Evolutionary conservation across 371 early-diverging fungal species (phyloP).

Genomic region (Sanchytrium tribonematis): DNA sequence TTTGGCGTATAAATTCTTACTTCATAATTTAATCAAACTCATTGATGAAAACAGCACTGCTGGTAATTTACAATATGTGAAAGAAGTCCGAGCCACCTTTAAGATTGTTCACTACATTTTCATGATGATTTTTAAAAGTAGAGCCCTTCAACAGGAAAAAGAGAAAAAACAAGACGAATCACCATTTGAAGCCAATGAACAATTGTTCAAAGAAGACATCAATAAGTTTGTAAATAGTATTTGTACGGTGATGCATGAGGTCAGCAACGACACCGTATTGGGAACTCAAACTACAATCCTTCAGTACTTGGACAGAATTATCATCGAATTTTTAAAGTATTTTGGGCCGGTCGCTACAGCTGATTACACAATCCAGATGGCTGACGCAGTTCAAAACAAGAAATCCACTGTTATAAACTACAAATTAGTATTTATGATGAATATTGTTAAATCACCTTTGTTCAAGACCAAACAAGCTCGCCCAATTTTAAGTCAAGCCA

Average conservation of each 20-base stretch:
- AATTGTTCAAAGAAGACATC: background rate
- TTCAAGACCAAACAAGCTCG: background rate
- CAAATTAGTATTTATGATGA: constrained; percentile 1
- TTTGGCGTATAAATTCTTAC: background rate
- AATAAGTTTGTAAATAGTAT: background rate
- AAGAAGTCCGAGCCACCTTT: background rate
- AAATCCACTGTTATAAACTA: background rate
- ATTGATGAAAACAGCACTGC: background rate
- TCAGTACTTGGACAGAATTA: background rate
- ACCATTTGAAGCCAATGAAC: background rate
- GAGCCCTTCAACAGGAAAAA: background rate
- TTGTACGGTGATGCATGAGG: background rate
- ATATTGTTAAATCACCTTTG: background rate
- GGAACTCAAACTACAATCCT: background rate
- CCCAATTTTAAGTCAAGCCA: background rate
- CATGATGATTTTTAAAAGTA: background rate
- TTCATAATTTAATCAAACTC: background rate
- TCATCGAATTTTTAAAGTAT: background rate
- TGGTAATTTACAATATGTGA: background rate
- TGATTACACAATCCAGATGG: background rate
- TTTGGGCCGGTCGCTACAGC: background rate
- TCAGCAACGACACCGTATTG: background rate
- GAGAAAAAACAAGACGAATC: background rate
- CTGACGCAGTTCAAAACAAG: background rate
- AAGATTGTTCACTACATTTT: background rate